Evolutionary conservation across 371 early-diverging fungal species (phyloP).

Genomic region (Lichtheimia hyalospora): DNA sequence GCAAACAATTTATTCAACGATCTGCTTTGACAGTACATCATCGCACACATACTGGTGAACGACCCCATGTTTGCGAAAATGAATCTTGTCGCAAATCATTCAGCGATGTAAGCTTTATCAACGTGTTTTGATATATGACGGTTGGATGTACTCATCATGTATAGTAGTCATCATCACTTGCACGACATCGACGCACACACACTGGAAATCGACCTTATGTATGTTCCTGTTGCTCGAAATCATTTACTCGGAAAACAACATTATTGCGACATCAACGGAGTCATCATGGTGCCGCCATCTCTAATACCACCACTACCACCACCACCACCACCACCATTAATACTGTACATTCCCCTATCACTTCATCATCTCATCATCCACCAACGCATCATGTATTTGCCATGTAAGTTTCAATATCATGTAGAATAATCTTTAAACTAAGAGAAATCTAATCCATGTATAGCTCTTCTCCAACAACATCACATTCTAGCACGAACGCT

Average conservation of each 20-base stretch:
- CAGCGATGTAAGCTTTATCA: conserved; percentile 16
- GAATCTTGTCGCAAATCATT: conserved; percentile 62
- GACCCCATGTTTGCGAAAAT: conserved; percentile 74
- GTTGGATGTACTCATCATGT: neutral
- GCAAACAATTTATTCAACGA: conserved; percentile 69
- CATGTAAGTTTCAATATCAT: neutral
- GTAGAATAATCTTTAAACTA: neutral
- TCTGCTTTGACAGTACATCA: conserved; percentile 80
- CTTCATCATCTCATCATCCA: too few species aligned
- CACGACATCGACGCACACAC: conserved; percentile 30
- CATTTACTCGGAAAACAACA: conserved; percentile 20
- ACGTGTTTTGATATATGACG: neutral
- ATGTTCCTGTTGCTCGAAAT: conserved; percentile 17
- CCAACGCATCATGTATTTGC: too few species aligned
- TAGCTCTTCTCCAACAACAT: neutral
- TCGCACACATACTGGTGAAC: conserved; percentile 80
- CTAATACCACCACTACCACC: neutral
- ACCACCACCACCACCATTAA: neutral
- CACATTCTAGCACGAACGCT: neutral
- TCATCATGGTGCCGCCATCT: conserved; percentile 1
- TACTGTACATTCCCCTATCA: neutral
- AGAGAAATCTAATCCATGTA: neutral
- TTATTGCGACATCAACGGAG: conserved; percentile 15
- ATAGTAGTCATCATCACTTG: conserved; percentile 21
- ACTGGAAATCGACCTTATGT: conserved; percentile 24